Evolutionary conservation across 805 yeast species (phyloP).

Genomic region (Metschnikowia picachoensis): DNA sequence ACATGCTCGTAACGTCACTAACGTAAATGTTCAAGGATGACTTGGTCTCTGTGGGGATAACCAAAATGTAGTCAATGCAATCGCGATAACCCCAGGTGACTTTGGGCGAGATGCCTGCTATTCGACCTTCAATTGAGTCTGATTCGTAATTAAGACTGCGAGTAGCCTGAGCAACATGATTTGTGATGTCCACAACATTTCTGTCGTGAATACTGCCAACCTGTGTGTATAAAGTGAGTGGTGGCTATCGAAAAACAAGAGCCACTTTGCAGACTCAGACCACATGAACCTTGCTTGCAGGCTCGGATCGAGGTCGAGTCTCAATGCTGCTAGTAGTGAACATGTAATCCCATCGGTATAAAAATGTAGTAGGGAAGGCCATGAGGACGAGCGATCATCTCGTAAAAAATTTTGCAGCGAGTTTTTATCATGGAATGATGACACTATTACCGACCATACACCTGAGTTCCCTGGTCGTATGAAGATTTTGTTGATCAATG

Average conservation of each 20-base stretch:
- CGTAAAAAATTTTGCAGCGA: conserved; percentile 3
- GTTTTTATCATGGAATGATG: conserved; percentile 19
- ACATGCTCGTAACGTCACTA: conserved; percentile 1
- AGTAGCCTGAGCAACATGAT: conserved; percentile 9
- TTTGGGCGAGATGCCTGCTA: neutral
- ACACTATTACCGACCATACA: conserved; percentile 33
- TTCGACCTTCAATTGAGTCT: neutral
- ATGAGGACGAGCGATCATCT: conserved; percentile 4
- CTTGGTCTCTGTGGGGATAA: neutral
- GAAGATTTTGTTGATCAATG: conserved; percentile 19
- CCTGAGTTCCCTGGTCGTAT: conserved; percentile 18
- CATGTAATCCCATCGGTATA: conserved; percentile 33
- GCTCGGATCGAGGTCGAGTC: conserved; percentile 19
- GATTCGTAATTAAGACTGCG: neutral
- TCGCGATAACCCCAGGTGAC: conserved; percentile 5
- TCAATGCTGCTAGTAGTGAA: conserved; percentile 18
- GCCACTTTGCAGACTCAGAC: conserved; percentile 36
- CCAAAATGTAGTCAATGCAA: conserved; percentile 4
- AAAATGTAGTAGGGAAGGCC: conserved; percentile 23
- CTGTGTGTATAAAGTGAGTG: conserved; percentile 27
- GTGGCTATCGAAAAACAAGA: conserved; percentile 22
- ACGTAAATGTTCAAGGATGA: neutral
- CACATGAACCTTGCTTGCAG: conserved; percentile 21
- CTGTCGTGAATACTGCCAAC: conserved; percentile 20
- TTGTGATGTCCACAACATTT: neutral